phyloP scores from a whole-genome alignment of 2,329 filamentous ascomycete species.

The Fusarium sororula region DNA sequence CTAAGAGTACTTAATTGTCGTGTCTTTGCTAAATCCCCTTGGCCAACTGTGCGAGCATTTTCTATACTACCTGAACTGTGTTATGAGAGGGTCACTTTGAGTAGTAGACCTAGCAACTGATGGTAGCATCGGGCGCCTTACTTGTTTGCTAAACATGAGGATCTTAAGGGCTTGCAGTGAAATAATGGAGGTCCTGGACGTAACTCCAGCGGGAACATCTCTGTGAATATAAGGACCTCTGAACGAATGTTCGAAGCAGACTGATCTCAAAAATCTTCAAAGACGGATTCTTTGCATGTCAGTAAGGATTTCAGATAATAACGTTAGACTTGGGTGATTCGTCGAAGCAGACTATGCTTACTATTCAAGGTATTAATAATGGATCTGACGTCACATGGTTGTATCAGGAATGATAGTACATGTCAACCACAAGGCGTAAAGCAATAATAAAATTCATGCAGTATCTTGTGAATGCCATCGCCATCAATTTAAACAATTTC shows the following conservation, averaged over 20 bases:
- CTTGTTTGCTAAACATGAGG: background rate
- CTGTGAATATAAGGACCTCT: background rate
- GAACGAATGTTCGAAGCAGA: fast-evolving
- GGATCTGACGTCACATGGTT: background rate
- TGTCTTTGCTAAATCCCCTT: background rate
- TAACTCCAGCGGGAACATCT: fast-evolving
- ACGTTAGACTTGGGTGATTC: background rate
- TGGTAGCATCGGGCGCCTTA: fast-evolving
- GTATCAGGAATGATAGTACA: background rate
- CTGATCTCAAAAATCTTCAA: background rate
- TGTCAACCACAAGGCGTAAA: slow-evolving; percentile 2
- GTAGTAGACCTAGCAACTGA: fast-evolving
- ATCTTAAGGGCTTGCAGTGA: background rate
- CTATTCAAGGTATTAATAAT: background rate
- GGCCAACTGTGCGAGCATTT: background rate
- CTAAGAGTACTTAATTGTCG: fast-evolving
- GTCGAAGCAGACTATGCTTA: background rate
- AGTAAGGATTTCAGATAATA: background rate
- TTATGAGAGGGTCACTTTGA: background rate
- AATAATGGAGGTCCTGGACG: background rate
- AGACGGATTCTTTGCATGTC: background rate
- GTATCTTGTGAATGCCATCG: fast-evolving
- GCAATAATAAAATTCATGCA: background rate
- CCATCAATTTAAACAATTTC: too few relatives aligned
- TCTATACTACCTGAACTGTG: background rate